Conservation (phyloP, 805 yeast species). For the Saccharomyces paradoxus region DNA sequence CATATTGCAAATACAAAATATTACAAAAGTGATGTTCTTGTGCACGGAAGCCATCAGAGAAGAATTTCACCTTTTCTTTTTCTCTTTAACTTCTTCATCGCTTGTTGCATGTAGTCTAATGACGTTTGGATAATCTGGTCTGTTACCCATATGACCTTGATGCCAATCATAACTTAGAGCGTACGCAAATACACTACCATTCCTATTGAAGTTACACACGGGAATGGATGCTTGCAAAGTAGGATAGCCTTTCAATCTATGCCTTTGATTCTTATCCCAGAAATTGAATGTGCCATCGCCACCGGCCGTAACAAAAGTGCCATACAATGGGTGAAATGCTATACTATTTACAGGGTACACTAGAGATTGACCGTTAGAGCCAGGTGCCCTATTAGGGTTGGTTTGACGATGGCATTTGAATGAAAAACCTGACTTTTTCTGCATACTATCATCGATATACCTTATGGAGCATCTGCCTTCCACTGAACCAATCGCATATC, state of each 20-base stretch:
- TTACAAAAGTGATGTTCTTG: neutral
- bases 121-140: conserved; percentile 63
- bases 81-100: conserved; percentile 73
- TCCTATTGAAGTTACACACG: conserved; percentile 70
- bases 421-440: conserved; percentile 65
- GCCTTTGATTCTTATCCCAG: conserved; percentile 93
- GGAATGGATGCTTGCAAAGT: conserved; percentile 60
- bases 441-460: conserved; percentile 78
- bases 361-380: conserved; percentile 47
- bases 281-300: conserved; percentile 88
- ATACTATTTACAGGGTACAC: conserved; percentile 77
- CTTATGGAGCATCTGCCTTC: conserved; percentile 96
- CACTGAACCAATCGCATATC: conserved; percentile 85
- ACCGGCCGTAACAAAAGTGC: conserved; percentile 91
- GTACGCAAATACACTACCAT: conserved; percentile 80
- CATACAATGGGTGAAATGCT: conserved; percentile 79
- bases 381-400: conserved; percentile 38
- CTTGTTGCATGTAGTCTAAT: conserved; percentile 77
- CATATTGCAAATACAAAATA: neutral
- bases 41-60: neutral
- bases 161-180: conserved; percentile 95
- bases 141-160: conserved; percentile 74
- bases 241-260: conserved; percentile 76
- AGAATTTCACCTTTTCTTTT: conserved; percentile 27
- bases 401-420: conserved; percentile 88